Evolutionary conservation across 169 alveolate species (phyloP), one percentile per base, ranked within the genome.

Genomic region (Ichthyophthirius multifiliis): DNA sequence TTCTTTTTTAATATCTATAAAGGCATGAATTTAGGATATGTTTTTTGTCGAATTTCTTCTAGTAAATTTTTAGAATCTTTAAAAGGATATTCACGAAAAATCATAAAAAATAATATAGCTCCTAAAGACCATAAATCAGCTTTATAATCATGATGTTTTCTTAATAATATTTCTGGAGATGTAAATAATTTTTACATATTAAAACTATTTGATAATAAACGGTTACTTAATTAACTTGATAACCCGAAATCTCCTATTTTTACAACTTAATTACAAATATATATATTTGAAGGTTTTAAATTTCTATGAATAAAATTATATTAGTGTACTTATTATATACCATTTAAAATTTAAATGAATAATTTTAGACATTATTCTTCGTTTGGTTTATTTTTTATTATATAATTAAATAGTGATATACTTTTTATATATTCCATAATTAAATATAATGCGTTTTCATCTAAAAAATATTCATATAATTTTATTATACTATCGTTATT

Each of bases 361-460:
- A 67, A 37, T 34, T 30, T 18, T 9, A 67, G 18, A 47, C 83
- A 84, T 31, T 47, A 67, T 73, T 80, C 83, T 13, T 71, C 80
- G 48, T 74, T 65, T 2, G 84, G 43, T 44, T 79, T 79, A 75
- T 85, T 79, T 75, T 78, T 85, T 34, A 85, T 77, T 23, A 85
- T 79, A 65, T 79, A 85, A 67, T 78, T 85, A 65, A 78, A 74
- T 45, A 84, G 48, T 65, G 80, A 83, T n/a, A 90, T 90, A 32
- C 84, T 76, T 13, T 84, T 64, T 31, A 85, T 80, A 74, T 81
- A 84, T 75, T 88, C 93, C 87, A 83, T 82, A 18, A 84, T 78
- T 3, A 88, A 64, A 77, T 88, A 88, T 43, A 74, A 62, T 44
- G 76, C 64, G 46, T 88, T 79, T 9, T 76, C 37, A 34, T 84